Evolutionary conservation across 169 alveolate species (phyloP).

Genomic region (Plasmodium falciparum): DNA sequence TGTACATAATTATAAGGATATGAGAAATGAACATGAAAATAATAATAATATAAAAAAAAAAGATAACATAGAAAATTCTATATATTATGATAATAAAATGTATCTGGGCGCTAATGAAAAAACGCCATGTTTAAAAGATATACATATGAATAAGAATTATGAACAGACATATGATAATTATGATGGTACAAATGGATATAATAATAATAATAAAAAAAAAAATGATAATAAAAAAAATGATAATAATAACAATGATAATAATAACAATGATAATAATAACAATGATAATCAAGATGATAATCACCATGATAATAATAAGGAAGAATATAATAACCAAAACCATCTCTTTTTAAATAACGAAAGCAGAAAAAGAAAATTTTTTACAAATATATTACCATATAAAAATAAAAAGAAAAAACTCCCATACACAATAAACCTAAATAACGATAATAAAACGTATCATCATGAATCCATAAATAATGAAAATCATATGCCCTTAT

Average conservation of each 20-base stretch:
- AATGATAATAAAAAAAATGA: no score
- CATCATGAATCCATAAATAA: neutral
- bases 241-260: no score
- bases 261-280: no score
- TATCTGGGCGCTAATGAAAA: no score
- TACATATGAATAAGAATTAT: neutral
- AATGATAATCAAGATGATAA: no score
- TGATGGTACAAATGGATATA: neutral
- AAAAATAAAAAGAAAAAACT: neutral
- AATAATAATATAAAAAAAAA: no score
- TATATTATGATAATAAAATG: neutral
- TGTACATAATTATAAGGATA: slow-evolving; percentile 1
- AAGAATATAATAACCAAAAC: neutral
- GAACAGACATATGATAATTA: neutral
- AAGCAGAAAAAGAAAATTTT: no score
- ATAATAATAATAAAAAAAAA: neutral
- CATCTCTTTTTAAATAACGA: neutral
- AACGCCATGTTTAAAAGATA: no score
- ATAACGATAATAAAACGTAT: neutral
- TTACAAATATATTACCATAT: neutral
- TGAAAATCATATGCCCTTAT: neutral
- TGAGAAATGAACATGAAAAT: neutral
- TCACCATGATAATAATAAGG: neutral
- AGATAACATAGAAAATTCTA: neutral
- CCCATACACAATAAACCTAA: neutral